phyloP scores from a whole-genome alignment of 768 basidiomycete species.

The Pleurotus cornucopiae region DNA sequence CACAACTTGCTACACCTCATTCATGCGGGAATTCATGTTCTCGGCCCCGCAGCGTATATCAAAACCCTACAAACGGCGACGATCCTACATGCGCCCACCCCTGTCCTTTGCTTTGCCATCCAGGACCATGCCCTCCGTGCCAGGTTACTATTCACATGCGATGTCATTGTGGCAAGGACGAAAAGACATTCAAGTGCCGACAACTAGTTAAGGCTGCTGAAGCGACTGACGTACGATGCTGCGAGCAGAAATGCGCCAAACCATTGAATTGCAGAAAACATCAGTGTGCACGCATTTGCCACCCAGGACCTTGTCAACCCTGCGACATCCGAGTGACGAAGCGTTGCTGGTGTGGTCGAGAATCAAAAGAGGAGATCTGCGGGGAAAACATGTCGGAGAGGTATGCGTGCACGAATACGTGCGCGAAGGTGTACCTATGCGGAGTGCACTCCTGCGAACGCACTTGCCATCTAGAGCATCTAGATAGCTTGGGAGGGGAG shows the following conservation, averaged over 20 bases:
- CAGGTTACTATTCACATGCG: conserved; percentile 68
- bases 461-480: conserved; percentile 51
- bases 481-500: background rate
- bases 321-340: conserved; percentile 55
- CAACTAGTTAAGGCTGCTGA: conserved; percentile 57
- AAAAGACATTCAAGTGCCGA: conserved; percentile 22
- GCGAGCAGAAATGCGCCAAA: conserved; percentile 39
- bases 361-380: conserved; percentile 55
- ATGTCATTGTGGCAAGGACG: conserved; percentile 75
- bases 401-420: conserved; percentile 52
- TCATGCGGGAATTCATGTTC: conserved; percentile 73
- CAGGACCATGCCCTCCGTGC: conserved; percentile 96
- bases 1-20: conserved; percentile 69
- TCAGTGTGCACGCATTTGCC: conserved; percentile 63
- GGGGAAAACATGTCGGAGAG: conserved; percentile 70
- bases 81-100: conserved; percentile 67
- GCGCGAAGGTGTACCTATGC: conserved; percentile 52
- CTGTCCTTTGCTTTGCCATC: conserved; percentile 85
- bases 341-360: conserved; percentile 80
- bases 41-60: conserved; percentile 35
- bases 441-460: conserved; percentile 70
- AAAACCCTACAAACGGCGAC: background rate
- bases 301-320: conserved; percentile 66
- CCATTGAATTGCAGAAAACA: conserved; percentile 72
- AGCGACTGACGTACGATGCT: conserved; percentile 30